These are phyloP conservation scores for Cenchrus purpureus DNA, from an alignment of 176 grass and related monocot genomes.

Conservation along the genomic window DNA sequence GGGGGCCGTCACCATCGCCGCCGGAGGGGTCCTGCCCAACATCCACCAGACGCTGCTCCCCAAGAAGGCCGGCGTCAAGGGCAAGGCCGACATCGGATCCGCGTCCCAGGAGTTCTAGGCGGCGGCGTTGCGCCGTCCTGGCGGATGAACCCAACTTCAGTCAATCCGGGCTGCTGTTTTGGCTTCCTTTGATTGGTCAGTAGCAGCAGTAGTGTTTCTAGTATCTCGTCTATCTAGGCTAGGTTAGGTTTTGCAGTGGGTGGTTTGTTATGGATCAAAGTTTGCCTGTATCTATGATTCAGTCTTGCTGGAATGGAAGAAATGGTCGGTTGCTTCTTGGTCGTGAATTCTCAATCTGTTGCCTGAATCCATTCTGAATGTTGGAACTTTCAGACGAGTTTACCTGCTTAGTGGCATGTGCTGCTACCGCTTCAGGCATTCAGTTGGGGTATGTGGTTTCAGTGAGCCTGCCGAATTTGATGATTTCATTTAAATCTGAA, in stretches of 20 bases:
- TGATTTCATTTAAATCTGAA: no score
- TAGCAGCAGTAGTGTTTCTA: not conserved
- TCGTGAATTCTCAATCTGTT: no score
- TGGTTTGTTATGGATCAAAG: not conserved
- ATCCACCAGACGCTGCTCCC: constrained; percentile 53
- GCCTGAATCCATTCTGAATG: no score
- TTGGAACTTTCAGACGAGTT: no score
- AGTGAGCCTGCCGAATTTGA: no score
- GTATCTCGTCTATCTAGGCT: not conserved
- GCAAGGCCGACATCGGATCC: constrained; percentile 55
- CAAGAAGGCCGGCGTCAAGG: constrained; percentile 58
- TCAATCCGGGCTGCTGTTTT: not conserved
- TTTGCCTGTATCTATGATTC: constrained; percentile 6
- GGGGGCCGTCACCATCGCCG: constrained; percentile 60
- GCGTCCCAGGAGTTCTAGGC: constrained; percentile 66
- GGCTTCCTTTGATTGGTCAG: not conserved
- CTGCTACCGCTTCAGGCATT: no score
- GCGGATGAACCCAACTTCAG: not conserved
- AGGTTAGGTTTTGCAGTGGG: constrained; percentile 5
- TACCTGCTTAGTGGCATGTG: no score
- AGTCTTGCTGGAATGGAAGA: constrained; percentile 18
- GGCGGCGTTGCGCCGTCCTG: no score
- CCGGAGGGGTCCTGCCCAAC: constrained; percentile 61
- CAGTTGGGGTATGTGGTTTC: no score
- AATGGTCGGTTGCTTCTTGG: not conserved